These are phyloP conservation scores for Adansonia madagascariensis DNA, from an alignment of 441 rosid genomes.

Conservation along the genomic window DNA sequence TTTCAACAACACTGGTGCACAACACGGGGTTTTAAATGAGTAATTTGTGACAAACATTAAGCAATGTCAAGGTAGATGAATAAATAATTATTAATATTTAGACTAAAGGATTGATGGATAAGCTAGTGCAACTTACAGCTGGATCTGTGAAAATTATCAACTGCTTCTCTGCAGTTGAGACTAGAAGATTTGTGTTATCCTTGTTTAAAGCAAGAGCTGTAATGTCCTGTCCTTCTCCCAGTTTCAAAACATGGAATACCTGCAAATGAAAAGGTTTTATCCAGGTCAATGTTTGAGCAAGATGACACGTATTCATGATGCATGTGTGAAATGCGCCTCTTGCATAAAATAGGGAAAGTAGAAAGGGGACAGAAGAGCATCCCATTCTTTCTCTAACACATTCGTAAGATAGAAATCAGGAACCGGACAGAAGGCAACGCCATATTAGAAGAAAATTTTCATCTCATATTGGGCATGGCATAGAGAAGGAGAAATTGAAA, in stretches of 20 bases:
- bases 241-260: conserved; percentile 80
- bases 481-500: neutral
- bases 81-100: neutral
- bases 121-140: conserved; percentile 61
- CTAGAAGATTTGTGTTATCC: conserved; percentile 90
- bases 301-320: conserved; percentile 7
- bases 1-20: too few relatives aligned
- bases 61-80: conserved; percentile 8
- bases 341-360: neutral
- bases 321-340: neutral
- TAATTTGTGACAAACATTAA: neutral
- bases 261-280: conserved; percentile 40
- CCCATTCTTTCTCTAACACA: neutral
- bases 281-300: conserved; percentile 23
- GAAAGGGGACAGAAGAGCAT: neutral
- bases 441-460: neutral
- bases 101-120: neutral
- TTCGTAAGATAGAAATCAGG: neutral
- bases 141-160: conserved; percentile 95
- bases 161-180: conserved; percentile 92
- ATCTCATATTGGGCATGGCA: conserved; percentile 11
- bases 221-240: conserved; percentile 79
- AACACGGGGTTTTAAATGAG: neutral
- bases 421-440: neutral
- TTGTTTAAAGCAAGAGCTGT: conserved; percentile 77